Conservation (phyloP, 352 stramenopile species). For the Saprolegnia parasitica region DNA sequence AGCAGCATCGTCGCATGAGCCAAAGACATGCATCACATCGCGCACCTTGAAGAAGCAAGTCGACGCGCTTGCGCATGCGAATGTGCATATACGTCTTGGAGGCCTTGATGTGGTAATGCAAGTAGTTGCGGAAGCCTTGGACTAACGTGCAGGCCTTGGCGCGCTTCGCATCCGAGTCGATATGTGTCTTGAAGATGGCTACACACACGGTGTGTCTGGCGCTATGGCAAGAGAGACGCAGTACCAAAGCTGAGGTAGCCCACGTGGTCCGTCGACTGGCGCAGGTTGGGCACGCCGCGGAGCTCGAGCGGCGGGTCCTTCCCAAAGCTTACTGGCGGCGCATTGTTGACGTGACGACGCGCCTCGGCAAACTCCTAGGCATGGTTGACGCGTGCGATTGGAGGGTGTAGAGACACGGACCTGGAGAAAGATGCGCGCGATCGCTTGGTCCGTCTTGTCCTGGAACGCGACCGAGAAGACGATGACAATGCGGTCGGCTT, state of each 20-base stretch:
- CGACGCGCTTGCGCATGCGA: constrained; percentile 92
- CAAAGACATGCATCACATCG: background rate
- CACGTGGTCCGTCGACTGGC: constrained; percentile 63
- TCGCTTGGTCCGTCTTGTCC: constrained; percentile 89
- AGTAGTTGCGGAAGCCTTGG: constrained; percentile 88
- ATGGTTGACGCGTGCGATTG: background rate
- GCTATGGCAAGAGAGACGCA: background rate
- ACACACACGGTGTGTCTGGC: constrained; percentile 16
- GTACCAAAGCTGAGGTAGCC: constrained; percentile 81
- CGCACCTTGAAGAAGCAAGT: constrained; percentile 86
- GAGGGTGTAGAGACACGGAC: constrained; percentile 28
- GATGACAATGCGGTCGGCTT: constrained; percentile 86
- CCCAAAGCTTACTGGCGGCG: constrained; percentile 88
- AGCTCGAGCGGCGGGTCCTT: constrained; percentile 88
- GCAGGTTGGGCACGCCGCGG: constrained; percentile 55
- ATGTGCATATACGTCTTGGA: constrained; percentile 96
- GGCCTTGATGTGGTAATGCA: constrained; percentile 96
- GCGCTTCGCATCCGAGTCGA: constrained; percentile 83
- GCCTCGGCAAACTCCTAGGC: constrained; percentile 89
- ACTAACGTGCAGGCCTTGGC: constrained; percentile 85
- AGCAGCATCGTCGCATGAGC: constrained; percentile 4
- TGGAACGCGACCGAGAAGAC: constrained; percentile 91
- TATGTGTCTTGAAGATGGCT: constrained; percentile 86
- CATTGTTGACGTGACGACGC: constrained; percentile 89
- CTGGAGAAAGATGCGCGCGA: constrained; percentile 89